These are phyloP conservation scores for Wallemia hederae DNA, from an alignment of 1,284 basidiomycete species.

Conservation along the genomic window DNA sequence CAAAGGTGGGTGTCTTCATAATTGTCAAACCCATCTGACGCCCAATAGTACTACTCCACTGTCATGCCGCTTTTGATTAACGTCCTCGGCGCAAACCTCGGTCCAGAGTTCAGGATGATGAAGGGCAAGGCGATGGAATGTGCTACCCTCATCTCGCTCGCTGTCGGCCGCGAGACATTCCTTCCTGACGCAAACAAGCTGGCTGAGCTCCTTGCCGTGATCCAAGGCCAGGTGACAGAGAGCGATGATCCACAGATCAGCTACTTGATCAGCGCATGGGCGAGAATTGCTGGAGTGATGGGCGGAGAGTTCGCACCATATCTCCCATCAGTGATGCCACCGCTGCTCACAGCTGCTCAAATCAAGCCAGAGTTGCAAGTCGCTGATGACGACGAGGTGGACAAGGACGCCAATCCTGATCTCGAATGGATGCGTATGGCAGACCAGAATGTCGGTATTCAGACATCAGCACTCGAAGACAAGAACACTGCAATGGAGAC, in stretches of 20 bases:
- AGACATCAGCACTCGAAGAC: slow-evolving; percentile 50
- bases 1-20: slow-evolving; percentile 9
- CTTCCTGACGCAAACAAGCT: slow-evolving; percentile 39
- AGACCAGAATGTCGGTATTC: slow-evolving; percentile 40
- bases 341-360: slow-evolving; percentile 36
- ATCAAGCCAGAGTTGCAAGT: slow-evolving; percentile 47
- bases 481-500: slow-evolving; percentile 59
- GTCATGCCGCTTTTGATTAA: slow-evolving; percentile 47
- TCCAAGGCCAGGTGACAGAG: slow-evolving; percentile 30
- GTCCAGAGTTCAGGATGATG: slow-evolving; percentile 31
- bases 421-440: slow-evolving; percentile 31
- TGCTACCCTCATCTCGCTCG: slow-evolving; percentile 47
- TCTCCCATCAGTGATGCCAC: slow-evolving; percentile 48
- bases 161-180: slow-evolving; percentile 46
- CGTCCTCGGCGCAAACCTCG: slow-evolving; percentile 33
- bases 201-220: slow-evolving; percentile 38
- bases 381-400: slow-evolving; percentile 14
- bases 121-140: slow-evolving; percentile 60
- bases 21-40: neutral
- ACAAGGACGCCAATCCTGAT: neutral
- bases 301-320: slow-evolving; percentile 55
- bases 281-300: slow-evolving; percentile 49
- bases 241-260: slow-evolving; percentile 10
- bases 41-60: slow-evolving; percentile 30
- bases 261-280: slow-evolving; percentile 48